Evolutionary conservation across 352 stramenopile genomes (phyloP).

Genomic region (Globisporangium solare): DNA sequence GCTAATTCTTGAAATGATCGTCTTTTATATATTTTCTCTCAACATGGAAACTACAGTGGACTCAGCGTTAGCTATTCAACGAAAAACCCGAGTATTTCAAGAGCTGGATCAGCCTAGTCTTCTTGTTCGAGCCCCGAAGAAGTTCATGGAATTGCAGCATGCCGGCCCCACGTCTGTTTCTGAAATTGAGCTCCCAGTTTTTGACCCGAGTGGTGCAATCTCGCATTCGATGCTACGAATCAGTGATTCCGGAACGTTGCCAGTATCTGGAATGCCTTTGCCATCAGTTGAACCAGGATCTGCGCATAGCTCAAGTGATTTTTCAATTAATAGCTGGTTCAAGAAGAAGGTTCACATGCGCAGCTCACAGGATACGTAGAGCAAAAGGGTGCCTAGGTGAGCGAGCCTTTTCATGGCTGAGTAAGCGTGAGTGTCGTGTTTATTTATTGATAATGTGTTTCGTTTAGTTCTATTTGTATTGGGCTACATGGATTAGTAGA

Average conservation of each 20-base stretch:
- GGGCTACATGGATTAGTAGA: no score
- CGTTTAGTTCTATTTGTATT: no score
- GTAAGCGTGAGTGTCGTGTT: no score
- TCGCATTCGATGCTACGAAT: slow-evolving; percentile 18
- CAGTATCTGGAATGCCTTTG: neutral
- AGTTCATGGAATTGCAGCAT: slow-evolving; percentile 6
- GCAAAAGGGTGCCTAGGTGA: neutral
- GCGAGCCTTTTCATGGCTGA: no score
- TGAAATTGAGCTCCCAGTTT: slow-evolving; percentile 3
- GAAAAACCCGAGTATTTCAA: slow-evolving; percentile 4
- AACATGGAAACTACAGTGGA: neutral
- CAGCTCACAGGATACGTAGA: slow-evolving; percentile 2
- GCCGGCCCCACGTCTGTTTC: neutral
- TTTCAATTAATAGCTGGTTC: slow-evolving; percentile 42
- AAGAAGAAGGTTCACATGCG: slow-evolving; percentile 16
- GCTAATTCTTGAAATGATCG: no score
- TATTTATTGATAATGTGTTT: no score
- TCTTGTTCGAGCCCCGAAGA: slow-evolving; percentile 9
- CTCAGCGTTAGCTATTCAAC: slow-evolving; percentile 2
- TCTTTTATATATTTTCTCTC: neutral
- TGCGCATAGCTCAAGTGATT: slow-evolving; percentile 36
- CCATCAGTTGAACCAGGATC: slow-evolving; percentile 1
- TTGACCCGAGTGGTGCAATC: slow-evolving; percentile 1
- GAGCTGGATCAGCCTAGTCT: slow-evolving; percentile 1
- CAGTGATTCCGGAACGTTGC: neutral